Percentiles rank a stretch among this genome's conserved stretches.
Evolutionary conservation across 1,139 yeast species (phyloP).

Genomic region (Torulaspora globosa): DNA sequence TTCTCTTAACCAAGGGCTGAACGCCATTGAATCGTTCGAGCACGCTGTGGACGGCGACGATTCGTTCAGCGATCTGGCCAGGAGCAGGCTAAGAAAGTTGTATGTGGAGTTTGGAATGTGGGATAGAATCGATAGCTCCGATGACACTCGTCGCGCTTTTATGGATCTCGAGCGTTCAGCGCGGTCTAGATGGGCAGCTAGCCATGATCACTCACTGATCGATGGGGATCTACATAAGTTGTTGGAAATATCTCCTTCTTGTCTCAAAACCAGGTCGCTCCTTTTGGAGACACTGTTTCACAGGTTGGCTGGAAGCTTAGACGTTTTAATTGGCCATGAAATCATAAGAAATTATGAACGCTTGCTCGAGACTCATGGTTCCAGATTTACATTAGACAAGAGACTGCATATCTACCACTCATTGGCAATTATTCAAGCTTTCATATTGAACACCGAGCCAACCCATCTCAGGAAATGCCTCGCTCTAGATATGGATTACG

Average conservation of each 20-base stretch:
- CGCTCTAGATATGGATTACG: constrained; percentile 34
- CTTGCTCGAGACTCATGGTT: constrained; percentile 27
- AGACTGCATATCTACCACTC: constrained; percentile 24
- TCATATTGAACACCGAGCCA: constrained; percentile 29
- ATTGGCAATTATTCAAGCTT: constrained; percentile 27
- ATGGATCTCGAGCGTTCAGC: constrained; percentile 15
- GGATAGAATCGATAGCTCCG: constrained; percentile 21
- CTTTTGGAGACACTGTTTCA: constrained; percentile 17
- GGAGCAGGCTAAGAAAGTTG: constrained; percentile 24
- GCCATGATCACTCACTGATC: constrained; percentile 7
- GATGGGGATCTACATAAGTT: constrained; percentile 19
- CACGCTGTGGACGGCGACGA: constrained; percentile 16
- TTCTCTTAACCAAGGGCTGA: constrained; percentile 28
- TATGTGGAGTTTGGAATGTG: constrained; percentile 33
- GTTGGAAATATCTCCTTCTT: constrained; percentile 25
- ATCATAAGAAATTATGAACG: constrained; percentile 24
- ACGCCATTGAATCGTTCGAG: constrained; percentile 28
- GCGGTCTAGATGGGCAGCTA: constrained; percentile 8
- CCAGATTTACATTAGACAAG: constrained; percentile 20
- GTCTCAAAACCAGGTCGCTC: constrained; percentile 16
- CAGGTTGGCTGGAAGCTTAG: constrained; percentile 15
- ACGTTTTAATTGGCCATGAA: constrained; percentile 24
- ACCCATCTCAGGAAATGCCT: constrained; percentile 31
- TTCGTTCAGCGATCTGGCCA: constrained; percentile 24
- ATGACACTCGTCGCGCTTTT: constrained; percentile 9